phyloP scores from a whole-genome alignment of 164 flowering plant species.

The Buxus sempervirens region DNA sequence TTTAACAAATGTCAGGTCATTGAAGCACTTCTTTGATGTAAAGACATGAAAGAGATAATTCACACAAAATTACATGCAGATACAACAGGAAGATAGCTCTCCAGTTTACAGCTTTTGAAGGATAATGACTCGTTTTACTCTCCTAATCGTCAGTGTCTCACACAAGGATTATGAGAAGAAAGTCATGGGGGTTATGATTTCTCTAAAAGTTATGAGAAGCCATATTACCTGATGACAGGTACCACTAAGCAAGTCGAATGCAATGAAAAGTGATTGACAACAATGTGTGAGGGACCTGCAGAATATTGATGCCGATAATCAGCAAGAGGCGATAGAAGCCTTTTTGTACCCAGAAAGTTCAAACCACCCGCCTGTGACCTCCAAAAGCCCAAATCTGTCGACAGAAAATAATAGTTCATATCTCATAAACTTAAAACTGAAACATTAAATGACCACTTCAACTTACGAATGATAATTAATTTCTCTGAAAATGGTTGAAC shows the following conservation, averaged over 20 bases:
- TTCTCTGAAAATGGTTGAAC: too few relatives aligned
- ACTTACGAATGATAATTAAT: neutral
- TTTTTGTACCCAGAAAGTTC: conserved; percentile 15
- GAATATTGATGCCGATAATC: neutral
- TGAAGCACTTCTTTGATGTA: too few relatives aligned
- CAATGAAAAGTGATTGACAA: neutral
- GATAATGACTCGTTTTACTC: neutral
- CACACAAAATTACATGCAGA: neutral
- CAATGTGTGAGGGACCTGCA: neutral
- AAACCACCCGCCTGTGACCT: conserved; percentile 67
- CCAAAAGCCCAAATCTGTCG: conserved; percentile 96
- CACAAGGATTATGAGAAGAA: conserved; percentile 9
- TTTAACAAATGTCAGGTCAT: too few relatives aligned
- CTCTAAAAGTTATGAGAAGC: neutral
- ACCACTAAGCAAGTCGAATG: neutral
- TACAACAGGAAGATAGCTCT: neutral
- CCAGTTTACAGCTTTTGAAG: neutral
- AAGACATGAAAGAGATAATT: too few relatives aligned
- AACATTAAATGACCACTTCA: too few relatives aligned
- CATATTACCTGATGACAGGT: neutral
- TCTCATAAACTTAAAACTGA: neutral
- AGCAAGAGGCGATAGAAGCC: neutral
- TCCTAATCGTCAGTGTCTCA: neutral
- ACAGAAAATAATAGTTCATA: conserved; percentile 4
- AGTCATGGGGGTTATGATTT: neutral